A percentile compares a stretch with the other conserved stretches of the same genome.
These are phyloP conservation scores for Flaveria trinervia DNA, from an alignment of 129 eudicot species.

Conservation along the genomic window DNA sequence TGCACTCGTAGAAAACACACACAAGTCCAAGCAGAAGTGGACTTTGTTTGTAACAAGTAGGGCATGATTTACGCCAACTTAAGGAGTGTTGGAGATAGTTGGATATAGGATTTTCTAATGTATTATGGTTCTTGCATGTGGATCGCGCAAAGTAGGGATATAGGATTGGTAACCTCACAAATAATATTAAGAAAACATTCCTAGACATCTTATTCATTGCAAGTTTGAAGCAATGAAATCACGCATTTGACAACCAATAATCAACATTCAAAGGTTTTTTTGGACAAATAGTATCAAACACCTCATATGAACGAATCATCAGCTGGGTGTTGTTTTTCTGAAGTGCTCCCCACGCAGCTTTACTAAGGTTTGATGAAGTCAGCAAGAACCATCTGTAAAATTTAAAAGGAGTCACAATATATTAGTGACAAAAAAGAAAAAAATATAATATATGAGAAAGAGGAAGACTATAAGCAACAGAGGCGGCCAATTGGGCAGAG, in stretches of 20 bases:
- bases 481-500: background rate
- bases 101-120: background rate
- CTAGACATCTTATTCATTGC: background rate
- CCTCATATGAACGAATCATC: slow-evolving; percentile 99
- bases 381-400: slow-evolving; percentile 86
- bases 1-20: background rate
- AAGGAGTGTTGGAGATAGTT: background rate
- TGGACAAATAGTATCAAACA: slow-evolving; percentile 27
- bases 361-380: slow-evolving; percentile 96
- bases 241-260: slow-evolving; percentile 12
- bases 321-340: slow-evolving; percentile 90
- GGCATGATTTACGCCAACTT: background rate
- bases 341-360: slow-evolving; percentile 99
- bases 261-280: background rate
- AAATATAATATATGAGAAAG: background rate
- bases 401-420: background rate
- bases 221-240: background rate
- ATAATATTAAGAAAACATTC: background rate
- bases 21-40: background rate
- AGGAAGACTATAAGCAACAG: background rate
- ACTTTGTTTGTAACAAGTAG: background rate
- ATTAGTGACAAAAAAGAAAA: background rate
- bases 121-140: background rate
- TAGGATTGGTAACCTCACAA: too few species aligned
- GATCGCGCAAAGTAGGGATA: too few species aligned